Percentiles rank a stretch among this genome's conserved stretches.
Conservation (phyloP, 2,329 filamentous ascomycete genomes). For the Talaromyces sp. region DNA sequence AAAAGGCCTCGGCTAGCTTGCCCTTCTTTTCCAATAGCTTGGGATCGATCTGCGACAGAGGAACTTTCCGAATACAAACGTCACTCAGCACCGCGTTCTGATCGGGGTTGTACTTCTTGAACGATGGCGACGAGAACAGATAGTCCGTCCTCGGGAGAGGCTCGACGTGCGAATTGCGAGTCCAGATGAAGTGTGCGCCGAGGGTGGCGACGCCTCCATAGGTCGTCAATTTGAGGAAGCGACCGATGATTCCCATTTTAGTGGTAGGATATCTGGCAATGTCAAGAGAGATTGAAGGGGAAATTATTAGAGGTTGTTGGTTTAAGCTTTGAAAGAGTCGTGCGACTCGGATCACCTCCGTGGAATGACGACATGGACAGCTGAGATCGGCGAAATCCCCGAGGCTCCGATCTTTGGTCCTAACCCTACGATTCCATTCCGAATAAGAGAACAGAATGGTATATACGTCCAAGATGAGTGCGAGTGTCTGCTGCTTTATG, state of each 20-base stretch:
- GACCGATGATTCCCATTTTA: constrained; percentile 52
- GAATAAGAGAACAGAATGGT: no score
- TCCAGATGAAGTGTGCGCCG: constrained; percentile 51
- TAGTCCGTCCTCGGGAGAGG: constrained; percentile 56
- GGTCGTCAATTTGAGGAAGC: constrained; percentile 40
- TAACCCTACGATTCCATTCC: no score
- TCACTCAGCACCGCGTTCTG: constrained; percentile 61
- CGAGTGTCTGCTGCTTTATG: no score
- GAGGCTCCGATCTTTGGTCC: not conserved
- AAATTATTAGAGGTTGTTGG: not conserved
- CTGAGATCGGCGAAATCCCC: not conserved
- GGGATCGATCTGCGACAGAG: constrained; percentile 59
- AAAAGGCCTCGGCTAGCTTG: constrained; percentile 60
- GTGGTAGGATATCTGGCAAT: not conserved
- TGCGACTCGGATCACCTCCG: constrained; percentile 8
- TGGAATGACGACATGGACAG: not conserved
- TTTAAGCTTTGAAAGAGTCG: not conserved
- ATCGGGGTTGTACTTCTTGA: constrained; percentile 56
- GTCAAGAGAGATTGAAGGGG: not conserved
- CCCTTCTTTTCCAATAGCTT: constrained; percentile 59
- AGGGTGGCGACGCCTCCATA: constrained; percentile 47
- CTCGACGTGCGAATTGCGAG: constrained; percentile 52
- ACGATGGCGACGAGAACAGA: constrained; percentile 56
- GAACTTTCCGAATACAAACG: constrained; percentile 58
- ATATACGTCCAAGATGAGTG: no score